Evolutionary conservation across 2,329 filamentous ascomycete species (phyloP).

Genomic region (Fusarium concolor): DNA sequence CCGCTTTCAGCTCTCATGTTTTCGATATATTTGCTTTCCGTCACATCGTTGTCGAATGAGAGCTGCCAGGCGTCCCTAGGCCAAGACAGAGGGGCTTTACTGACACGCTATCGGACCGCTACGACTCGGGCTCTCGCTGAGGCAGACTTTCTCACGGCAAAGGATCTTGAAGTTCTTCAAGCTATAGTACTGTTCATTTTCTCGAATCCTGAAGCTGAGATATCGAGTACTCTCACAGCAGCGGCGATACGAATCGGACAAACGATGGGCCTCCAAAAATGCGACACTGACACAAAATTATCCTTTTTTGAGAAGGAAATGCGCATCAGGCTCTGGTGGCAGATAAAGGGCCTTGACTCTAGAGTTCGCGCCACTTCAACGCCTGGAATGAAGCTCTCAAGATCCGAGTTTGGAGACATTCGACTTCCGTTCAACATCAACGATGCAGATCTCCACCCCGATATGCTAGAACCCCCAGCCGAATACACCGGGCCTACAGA

Average conservation of each 20-base stretch:
- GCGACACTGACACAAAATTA: constrained; percentile 16
- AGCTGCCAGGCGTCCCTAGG: constrained; percentile 33
- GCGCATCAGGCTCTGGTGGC: constrained; percentile 48
- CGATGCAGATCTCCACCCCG: constrained; percentile 64
- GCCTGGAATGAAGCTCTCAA: constrained; percentile 3
- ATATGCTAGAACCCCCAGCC: constrained; percentile 59
- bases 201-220: constrained; percentile 45
- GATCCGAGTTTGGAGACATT: constrained; percentile 25
- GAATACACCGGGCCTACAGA: constrained; percentile 65
- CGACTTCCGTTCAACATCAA: constrained; percentile 66
- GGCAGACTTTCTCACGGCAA: constrained; percentile 45
- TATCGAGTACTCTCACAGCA: constrained; percentile 41
- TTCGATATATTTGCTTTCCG: constrained; percentile 44
- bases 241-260: constrained; percentile 42
- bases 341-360: constrained; percentile 39
- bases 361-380: constrained; percentile 11
- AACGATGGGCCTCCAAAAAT: constrained; percentile 44
- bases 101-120: constrained; percentile 42
- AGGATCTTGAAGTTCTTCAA: constrained; percentile 47
- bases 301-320: constrained; percentile 46
- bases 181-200: constrained; percentile 48
- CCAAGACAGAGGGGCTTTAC: constrained; percentile 19
- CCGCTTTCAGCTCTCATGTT: constrained; percentile 45
- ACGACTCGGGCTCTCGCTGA: constrained; percentile 42
- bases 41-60: constrained; percentile 36